Evolutionary conservation across 805 yeast species (phyloP).

Genomic region (Pichia cephalocereana): DNA sequence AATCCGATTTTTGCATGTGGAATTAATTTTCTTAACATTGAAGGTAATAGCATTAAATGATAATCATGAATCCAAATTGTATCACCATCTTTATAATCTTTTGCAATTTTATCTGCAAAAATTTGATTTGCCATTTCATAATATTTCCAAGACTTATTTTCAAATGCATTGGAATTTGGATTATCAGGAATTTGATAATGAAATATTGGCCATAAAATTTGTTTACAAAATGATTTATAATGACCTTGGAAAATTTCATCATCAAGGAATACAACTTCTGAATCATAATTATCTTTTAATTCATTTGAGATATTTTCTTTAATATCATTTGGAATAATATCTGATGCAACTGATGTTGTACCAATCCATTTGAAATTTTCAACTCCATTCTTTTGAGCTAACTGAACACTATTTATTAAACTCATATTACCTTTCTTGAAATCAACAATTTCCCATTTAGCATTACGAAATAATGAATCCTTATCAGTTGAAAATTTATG

Average conservation of each 20-base stretch:
- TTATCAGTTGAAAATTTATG: conserved; percentile 34
- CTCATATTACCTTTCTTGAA: conserved; percentile 80
- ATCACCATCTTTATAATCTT: conserved; percentile 63
- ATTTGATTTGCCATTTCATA: conserved; percentile 67
- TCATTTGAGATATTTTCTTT: conserved; percentile 42
- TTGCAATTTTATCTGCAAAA: conserved; percentile 69
- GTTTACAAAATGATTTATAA: conserved; percentile 85
- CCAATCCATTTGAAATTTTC: conserved; percentile 68
- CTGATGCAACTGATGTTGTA: conserved; percentile 87
- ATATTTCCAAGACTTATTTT: conserved; percentile 89
- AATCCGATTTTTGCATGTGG: conserved; percentile 88
- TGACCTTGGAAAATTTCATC: conserved; percentile 85
- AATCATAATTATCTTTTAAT: conserved; percentile 40
- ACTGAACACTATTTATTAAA: conserved; percentile 68
- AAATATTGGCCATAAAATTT: conserved; percentile 92
- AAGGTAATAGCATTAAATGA: conserved; percentile 79
- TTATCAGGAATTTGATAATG: conserved; percentile 92
- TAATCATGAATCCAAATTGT: conserved; percentile 91
- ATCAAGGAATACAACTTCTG: conserved; percentile 60
- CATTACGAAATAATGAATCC: conserved; percentile 40
- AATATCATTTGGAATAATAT: conserved; percentile 54
- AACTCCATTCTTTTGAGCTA: conserved; percentile 36
- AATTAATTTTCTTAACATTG: conserved; percentile 62
- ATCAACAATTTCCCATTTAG: conserved; percentile 70
- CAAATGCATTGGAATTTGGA: conserved; percentile 88